Conservation (phyloP, 768 basidiomycete species). For the Kwoniella europaea region DNA sequence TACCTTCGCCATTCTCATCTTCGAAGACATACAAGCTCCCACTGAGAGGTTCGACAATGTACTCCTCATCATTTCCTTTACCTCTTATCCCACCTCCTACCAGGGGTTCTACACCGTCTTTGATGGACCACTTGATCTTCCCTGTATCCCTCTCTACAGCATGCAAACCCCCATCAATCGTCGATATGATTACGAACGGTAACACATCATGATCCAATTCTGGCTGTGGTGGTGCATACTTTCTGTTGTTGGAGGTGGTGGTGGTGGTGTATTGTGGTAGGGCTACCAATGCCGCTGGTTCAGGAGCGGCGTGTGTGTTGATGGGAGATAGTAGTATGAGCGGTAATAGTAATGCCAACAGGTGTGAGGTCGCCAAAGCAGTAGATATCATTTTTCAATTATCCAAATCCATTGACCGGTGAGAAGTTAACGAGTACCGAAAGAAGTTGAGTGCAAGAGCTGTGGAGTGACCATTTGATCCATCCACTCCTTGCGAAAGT, state of each 20-base stretch:
- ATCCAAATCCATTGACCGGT: neutral
- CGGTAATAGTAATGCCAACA: constrained; percentile 34
- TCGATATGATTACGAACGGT: constrained; percentile 85
- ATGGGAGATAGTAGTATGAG: constrained; percentile 32
- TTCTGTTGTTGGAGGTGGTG: neutral
- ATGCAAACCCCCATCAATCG: constrained; percentile 93
- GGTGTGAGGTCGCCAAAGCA: constrained; percentile 26
- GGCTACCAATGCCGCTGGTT: constrained; percentile 47
- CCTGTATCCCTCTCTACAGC: constrained; percentile 88
- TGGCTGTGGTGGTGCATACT: constrained; percentile 15
- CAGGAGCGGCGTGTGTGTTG: constrained; percentile 23
- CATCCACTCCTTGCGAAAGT: neutral
- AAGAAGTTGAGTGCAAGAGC: neutral
- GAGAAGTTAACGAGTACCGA: neutral
- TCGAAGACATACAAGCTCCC: constrained; percentile 86
- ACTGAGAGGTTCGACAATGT: constrained; percentile 92
- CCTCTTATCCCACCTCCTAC: constrained; percentile 34
- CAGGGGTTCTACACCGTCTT: constrained; percentile 59
- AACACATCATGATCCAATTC: constrained; percentile 67
- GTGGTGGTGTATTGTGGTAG: constrained; percentile 27
- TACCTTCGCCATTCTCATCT: constrained; percentile 38
- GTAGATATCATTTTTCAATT: constrained; percentile 11
- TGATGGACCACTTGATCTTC: constrained; percentile 84
- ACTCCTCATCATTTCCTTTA: constrained; percentile 67
- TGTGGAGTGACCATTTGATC: constrained; percentile 17